Base-by-base conservation (phyloP, 805 yeast species). In the Candida qinlingensis region DNA sequence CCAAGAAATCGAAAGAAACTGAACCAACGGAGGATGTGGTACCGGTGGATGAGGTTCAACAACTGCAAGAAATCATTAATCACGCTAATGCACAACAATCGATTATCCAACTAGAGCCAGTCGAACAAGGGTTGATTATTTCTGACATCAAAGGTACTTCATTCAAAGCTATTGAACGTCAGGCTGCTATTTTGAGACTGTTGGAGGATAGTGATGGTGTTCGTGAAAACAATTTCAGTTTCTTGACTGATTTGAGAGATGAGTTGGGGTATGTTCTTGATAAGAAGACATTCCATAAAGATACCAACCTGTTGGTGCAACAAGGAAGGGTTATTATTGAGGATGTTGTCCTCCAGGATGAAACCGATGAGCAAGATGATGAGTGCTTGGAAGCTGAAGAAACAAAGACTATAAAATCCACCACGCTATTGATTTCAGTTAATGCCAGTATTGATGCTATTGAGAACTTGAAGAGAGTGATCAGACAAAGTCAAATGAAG, bases 251-350 rank as follows among this genome's bases (percentile, higher is more conserved):
- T 5, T 54, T 82, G 2, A 70, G 79, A n/a, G 70, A 66, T 4
- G 55, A 52, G 13, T 53, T 76, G 53, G 74, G 73, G 0, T 69
- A 76, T 11, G 63, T 62, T 1, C 68, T 81, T 13, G 91, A 85
- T 54, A 72, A 77, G 34, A 74, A 73, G 45, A 85, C 91, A 0
- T 57, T 78, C 10, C 57, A 60, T 6, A 71, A 74, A 6, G 84
- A 79, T 53, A 66, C 77, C 0, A 53, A 55, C 1, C 49, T 56
- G 4, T 63, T 80, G 30, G 63, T 63, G 5, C 51, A 54, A 0
- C 62, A 69, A 10, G 67, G 71, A 6, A 56, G 59, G 33, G 43
- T 74, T 9, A 7, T 38, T 4, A 12, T 29, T 8, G 58, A 58
- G 26, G 59, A 61, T 10, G 44, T 65, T 8, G 49, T 46, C 4